phyloP scores from a whole-genome alignment of 2,329 filamentous ascomycete species.

The Botrytis pseudocinerea region DNA sequence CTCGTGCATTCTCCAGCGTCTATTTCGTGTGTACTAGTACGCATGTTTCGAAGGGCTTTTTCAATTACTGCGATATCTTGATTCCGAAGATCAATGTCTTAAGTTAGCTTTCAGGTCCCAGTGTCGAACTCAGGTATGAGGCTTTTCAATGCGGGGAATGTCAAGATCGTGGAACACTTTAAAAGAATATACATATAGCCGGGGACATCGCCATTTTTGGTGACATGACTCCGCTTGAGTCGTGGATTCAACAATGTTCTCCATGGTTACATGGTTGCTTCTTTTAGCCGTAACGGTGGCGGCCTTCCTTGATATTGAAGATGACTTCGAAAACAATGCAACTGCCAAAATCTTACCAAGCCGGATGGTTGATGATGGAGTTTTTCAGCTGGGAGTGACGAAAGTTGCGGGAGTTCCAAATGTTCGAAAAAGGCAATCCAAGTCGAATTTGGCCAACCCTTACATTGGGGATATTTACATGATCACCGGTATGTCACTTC shows the following conservation, averaged over 20 bases:
- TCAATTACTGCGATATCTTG: neutral
- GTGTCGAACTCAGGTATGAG: neutral
- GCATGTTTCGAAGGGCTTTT: neutral
- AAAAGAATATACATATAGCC: constrained; percentile 10
- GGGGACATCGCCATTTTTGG: neutral
- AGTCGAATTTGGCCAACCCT: constrained; percentile 13
- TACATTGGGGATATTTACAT: constrained; percentile 21
- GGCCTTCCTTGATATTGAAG: neutral
- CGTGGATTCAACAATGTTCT: constrained; percentile 5
- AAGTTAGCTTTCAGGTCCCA: neutral
- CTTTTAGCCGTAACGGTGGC: neutral
- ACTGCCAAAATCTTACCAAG: constrained; percentile 3
- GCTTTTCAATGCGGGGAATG: neutral
- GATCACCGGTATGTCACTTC: constrained; percentile 7
- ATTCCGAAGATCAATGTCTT: constrained; percentile 10
- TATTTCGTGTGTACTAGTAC: neutral
- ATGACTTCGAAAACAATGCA: neutral
- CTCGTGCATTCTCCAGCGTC: neutral
- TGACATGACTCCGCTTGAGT: neutral
- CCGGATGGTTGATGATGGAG: neutral
- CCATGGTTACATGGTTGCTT: neutral
- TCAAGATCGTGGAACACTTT: neutral
- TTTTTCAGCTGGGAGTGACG: constrained; percentile 15
- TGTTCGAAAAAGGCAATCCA: constrained; percentile 4
- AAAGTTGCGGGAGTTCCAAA: constrained; percentile 9